These are phyloP conservation scores for Angophora floribunda DNA, from an alignment of 345 rosid species.

Conservation along the genomic window DNA sequence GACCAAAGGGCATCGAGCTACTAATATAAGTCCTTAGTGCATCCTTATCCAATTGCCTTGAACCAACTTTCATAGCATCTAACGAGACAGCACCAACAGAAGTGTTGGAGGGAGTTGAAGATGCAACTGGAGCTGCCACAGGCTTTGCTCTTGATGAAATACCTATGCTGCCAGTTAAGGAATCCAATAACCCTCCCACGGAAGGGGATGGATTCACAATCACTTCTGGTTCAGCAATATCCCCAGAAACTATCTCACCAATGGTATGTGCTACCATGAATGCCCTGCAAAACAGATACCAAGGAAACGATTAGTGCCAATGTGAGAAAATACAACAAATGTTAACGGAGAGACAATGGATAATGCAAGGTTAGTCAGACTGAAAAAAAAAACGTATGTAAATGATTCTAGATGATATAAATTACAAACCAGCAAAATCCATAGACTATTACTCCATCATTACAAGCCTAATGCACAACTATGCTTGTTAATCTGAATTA, in stretches of 20 bases:
- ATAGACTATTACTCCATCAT: not conserved
- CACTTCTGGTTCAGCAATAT: constrained; percentile 78
- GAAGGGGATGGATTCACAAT: constrained; percentile 62
- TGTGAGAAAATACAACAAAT: not conserved
- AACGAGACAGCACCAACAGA: constrained; percentile 41
- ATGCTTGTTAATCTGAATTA: not conserved
- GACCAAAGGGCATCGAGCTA: constrained; percentile 88
- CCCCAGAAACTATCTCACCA: constrained; percentile 77
- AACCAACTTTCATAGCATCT: constrained; percentile 69
- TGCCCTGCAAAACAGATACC: constrained; percentile 38
- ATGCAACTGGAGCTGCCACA: constrained; percentile 62
- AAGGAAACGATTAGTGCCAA: not conserved
- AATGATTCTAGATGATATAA: not conserved
- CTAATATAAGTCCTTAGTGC: constrained; percentile 61
- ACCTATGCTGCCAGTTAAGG: constrained; percentile 91
- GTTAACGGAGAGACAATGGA: not conserved
- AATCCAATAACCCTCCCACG: constrained; percentile 89
- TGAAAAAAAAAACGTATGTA: not conserved
- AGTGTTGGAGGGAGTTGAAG: constrained; percentile 45
- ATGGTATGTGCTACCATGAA: constrained; percentile 82
- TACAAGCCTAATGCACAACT: not conserved
- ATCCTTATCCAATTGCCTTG: constrained; percentile 79
- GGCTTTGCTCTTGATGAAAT: constrained; percentile 86
- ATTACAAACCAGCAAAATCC: not conserved
- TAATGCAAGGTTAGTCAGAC: not conserved